Base-by-base conservation (phyloP, 345 rosid species). In the Ailanthus altissimus region DNA sequence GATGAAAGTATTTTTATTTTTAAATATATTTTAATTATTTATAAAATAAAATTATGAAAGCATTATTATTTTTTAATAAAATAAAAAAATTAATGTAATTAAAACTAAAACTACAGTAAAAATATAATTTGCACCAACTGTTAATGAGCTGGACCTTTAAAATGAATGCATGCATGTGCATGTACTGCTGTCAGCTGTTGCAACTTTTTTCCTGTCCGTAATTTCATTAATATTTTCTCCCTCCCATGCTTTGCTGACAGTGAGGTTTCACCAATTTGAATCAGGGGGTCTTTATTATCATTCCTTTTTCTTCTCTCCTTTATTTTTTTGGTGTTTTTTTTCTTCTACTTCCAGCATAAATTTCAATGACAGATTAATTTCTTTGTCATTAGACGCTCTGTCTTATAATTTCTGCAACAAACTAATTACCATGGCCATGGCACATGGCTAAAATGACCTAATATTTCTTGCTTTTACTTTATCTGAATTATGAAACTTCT, bases 161-260 rank as follows among this genome's bases (percentile, higher is more conserved):
- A 25, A 9, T 62, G 12, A 59, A 64, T 64, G 5, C 0, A 36
- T 80, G 80, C 80, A 58, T 32, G 28, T 72, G 45, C 28, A 58
- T 11, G 45, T 64, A 28, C 65, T 60, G n/a, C n/a, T n/a, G n/a
- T n/a, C n/a, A n/a, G n/a, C n/a, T n/a, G n/a, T n/a, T n/a, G 40
- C 38, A 28, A 1, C 32, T 28, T 67, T 62, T 40, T 40, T 53
- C 76, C 53, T 20, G n/a, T 40, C 13, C 50, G 21, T 51, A 26
- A 72, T 57, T 74, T 51, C 62, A 38, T 62, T 53, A 5, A 47
- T 32, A 32, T 70, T 46, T 14, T 56, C 47, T 46, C 70, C 40
- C 42, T 3, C n/a, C 40, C 10, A 32, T 32, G 38, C n/a, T n/a
- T 54, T 62, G 70, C 70, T 49, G 50, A 74, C 77, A 74, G 58